Base-by-base conservation (phyloP, 2,329 filamentous ascomycete species). In the Arthroderma sp. region DNA sequence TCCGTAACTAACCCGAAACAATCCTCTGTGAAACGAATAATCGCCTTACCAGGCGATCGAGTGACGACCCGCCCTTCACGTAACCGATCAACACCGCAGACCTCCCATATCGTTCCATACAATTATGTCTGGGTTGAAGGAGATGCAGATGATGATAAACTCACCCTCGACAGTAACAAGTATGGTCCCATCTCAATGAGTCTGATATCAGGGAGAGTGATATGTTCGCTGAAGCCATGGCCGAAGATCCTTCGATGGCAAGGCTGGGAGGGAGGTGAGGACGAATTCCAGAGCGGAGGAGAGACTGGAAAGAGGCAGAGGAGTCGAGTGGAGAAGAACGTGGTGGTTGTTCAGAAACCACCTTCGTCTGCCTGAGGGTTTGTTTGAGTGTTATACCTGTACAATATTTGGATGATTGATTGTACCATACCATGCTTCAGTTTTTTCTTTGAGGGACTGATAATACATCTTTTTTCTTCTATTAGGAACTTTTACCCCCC, bases 71-170 rank as follows among this genome's bases (percentile, higher is more conserved):
- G 75, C 46, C 62, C 69, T 43, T 79, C 78, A 11, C 82, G 78
- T 57, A 72, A 76, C 15, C 29, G 11, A n/a, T 32, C 36, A 5
- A 11, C 27, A 30, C 32, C n/a, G 9, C 45, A 43, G 36, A 55
- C 11, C 52, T 63, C 71, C 36, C 63, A 68, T 40, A 72, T 74
- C 50, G 76, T 98, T 22, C 89, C 88, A 4, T 73, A 73, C 50
- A 86, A 86, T 11, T 88, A 96, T 67, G 73, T 96, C 29, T 98
- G 91, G 91, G 78, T 98, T 1, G 89, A 96, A 61, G 91, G 91
- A 1, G 91, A 98, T 59, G 86, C 83, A 8, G 57, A 55, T 29
- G 75, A 75, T 55, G 75, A 77, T 54, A 72, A 75, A 42, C 75
- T 76, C 55, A 85, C 78, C 45, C 62, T 80, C 48, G 91, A 98